phyloP scores from a whole-genome alignment of 768 basidiomycete species.

The Suillus sp. region DNA sequence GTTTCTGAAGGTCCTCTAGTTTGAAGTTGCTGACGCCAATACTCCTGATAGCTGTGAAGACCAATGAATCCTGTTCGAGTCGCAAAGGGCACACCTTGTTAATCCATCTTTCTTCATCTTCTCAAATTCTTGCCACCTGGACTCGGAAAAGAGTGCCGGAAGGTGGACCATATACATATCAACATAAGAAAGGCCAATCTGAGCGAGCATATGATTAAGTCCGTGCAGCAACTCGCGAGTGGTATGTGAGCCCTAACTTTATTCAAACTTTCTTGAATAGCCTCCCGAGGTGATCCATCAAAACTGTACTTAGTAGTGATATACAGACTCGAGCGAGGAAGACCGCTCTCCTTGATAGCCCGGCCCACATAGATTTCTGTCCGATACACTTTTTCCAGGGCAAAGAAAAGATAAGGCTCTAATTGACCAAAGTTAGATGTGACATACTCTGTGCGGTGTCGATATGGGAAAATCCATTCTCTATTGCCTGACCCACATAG shows the following conservation, averaged over 20 bases:
- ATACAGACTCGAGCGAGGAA: slow-evolving; percentile 47
- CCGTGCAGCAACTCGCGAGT: neutral
- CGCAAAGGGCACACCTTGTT: slow-evolving; percentile 23
- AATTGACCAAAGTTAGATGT: neutral
- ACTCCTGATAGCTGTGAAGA: slow-evolving; percentile 43
- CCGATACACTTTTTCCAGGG: slow-evolving; percentile 25
- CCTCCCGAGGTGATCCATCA: slow-evolving; percentile 38
- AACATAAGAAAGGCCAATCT: slow-evolving; percentile 64
- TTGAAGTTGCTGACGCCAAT: slow-evolving; percentile 76
- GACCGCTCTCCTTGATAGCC: slow-evolving; percentile 49
- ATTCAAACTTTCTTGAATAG: slow-evolving; percentile 48
- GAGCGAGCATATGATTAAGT: neutral
- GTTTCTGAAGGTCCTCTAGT: slow-evolving; percentile 49
- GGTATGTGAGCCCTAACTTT: slow-evolving; percentile 40
- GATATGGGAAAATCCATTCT: slow-evolving; percentile 62
- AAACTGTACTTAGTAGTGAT: slow-evolving; percentile 60
- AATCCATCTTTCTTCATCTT: slow-evolving; percentile 47
- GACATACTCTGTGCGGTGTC: slow-evolving; percentile 59
- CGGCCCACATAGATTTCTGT: slow-evolving; percentile 38
- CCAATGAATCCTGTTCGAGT: slow-evolving; percentile 14
- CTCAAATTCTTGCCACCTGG: slow-evolving; percentile 60
- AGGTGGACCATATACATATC: slow-evolving; percentile 74
- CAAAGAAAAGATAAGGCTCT: neutral
- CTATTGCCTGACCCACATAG: slow-evolving; percentile 58
- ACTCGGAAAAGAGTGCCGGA: slow-evolving; percentile 39